These are phyloP conservation scores for Barnettozyma pratensis DNA, from an alignment of 805 yeast genomes.

Conservation along the genomic window DNA sequence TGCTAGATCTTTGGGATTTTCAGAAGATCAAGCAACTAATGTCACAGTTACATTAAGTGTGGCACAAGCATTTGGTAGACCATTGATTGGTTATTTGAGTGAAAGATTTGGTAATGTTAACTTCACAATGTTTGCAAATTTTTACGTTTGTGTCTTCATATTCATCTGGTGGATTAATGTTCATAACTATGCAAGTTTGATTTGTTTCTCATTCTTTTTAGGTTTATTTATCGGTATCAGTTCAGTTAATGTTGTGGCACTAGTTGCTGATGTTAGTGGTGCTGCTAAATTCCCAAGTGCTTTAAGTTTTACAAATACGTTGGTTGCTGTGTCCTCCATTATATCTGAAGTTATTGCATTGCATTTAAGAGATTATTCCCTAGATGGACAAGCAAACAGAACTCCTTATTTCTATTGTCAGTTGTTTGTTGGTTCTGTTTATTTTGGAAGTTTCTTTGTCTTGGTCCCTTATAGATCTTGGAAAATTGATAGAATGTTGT, in stretches of 20 bases:
- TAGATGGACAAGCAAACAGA: constrained; percentile 8
- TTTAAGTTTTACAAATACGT: constrained; percentile 31
- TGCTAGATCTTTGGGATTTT: constrained; percentile 42
- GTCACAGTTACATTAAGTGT: constrained; percentile 41
- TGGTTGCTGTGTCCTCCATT: constrained; percentile 31
- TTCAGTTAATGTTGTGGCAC: constrained; percentile 34
- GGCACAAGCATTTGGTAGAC: constrained; percentile 46
- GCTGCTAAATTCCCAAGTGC: constrained; percentile 34
- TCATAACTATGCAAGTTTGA: constrained; percentile 33
- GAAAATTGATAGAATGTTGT: constrained; percentile 39
- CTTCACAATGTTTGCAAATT: constrained; percentile 33
- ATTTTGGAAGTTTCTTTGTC: constrained; percentile 37
- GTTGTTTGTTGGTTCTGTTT: constrained; percentile 50
- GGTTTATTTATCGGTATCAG: constrained; percentile 44
- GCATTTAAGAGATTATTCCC: constrained; percentile 33
- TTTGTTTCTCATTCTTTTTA: constrained; percentile 37
- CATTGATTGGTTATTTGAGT: constrained; percentile 39
- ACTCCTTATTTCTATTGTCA: constrained; percentile 57
- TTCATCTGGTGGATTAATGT: constrained; percentile 48
- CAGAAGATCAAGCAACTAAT: constrained; percentile 38
- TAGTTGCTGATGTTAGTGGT: constrained; percentile 37
- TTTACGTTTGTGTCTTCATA: constrained; percentile 32
- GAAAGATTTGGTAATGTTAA: constrained; percentile 45
- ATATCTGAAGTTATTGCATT: constrained; percentile 53
- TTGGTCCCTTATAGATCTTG: constrained; percentile 47